Conservation (phyloP, 768 basidiomycete species). For the Tephrocybe sp. region DNA sequence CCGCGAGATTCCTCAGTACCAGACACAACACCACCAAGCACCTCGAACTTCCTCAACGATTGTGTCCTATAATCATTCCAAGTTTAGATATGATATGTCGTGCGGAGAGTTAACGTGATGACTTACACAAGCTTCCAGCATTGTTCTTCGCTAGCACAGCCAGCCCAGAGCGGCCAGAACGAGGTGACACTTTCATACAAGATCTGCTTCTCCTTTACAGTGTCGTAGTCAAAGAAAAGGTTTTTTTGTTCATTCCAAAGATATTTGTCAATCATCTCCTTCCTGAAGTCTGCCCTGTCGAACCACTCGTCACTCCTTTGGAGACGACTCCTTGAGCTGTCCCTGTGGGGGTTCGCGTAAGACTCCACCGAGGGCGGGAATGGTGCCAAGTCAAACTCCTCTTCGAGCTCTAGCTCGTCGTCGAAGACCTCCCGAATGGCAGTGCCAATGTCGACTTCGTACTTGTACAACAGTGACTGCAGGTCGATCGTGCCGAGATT, state of each 20-base stretch:
- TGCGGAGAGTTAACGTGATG: constrained; percentile 1
- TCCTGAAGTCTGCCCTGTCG: constrained; percentile 80
- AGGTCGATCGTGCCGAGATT: constrained; percentile 97
- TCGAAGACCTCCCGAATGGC: constrained; percentile 95
- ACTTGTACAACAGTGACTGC: constrained; percentile 96
- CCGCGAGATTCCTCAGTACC: constrained; percentile 97
- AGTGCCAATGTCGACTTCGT: constrained; percentile 97
- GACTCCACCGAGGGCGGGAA: constrained; percentile 83
- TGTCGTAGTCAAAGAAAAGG: constrained; percentile 97
- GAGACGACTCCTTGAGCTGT: constrained; percentile 54
- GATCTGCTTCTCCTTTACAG: constrained; percentile 85
- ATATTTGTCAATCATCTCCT: constrained; percentile 87
- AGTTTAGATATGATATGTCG: constrained; percentile 19
- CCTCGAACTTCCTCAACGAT: constrained; percentile 94
- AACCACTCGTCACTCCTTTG: constrained; percentile 94
- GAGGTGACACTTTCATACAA: constrained; percentile 96
- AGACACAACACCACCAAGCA: constrained; percentile 90
- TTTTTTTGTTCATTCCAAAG: constrained; percentile 96
- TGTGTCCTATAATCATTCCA: constrained; percentile 56
- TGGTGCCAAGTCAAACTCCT: constrained; percentile 87
- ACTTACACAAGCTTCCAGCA: constrained; percentile 91
- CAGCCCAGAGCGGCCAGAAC: constrained; percentile 97
- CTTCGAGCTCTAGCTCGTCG: constrained; percentile 88
- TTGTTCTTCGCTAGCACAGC: constrained; percentile 95
- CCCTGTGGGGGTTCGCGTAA: constrained; percentile 62